Evolutionary conservation across 305 asterid species (phyloP), one percentile per base, ranked within the genome.

Genomic region (Striga hermonthica): DNA sequence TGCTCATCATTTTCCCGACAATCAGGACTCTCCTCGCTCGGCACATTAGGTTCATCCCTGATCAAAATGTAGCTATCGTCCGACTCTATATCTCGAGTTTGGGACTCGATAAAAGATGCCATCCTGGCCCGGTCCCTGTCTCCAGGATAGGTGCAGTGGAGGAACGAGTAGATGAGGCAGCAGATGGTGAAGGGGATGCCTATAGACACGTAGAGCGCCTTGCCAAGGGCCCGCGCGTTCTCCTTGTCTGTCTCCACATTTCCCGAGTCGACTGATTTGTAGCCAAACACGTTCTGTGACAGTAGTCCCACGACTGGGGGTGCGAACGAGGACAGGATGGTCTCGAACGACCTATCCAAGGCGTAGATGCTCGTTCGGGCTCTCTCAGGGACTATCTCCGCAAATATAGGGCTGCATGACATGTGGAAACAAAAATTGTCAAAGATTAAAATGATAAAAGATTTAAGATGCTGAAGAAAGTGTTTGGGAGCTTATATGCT

Each of bases 301-400:
- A 90, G 36, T 10, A 82, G 48, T 34, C 95, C 97, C 0, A 90
- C 95, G 3, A 82, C 58, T 0, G 89, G 86, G 1, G 97, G 90
- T 36, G 97, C 94, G 63, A 90, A 90, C 9, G 97, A 87, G 3
- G 95, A 66, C 50, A 87, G 71, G 35, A 85, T 74, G 22, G 90
- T 76, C 78, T 90, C 97, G 15, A 90, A 90, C 3, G 97, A 87
- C 38, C 91, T 77, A 12, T 87, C 97, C 81, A 87, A 47, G 4
- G 97, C 97, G 22, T 90, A 90, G 57, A 90, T 87, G 81, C 87
- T 87, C 15, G 95, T 90, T 39, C 95, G 84, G 35, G 91, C 74
- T 74, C 83, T 87, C 71, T 83, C 83, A 0, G 95, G 95, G n/a
- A 87, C 95, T 61, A 90, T 85, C 76, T 87, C 94, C 41, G 95